Conservation (phyloP, 805 yeast species). For the Saccharomycopsis sp. region DNA sequence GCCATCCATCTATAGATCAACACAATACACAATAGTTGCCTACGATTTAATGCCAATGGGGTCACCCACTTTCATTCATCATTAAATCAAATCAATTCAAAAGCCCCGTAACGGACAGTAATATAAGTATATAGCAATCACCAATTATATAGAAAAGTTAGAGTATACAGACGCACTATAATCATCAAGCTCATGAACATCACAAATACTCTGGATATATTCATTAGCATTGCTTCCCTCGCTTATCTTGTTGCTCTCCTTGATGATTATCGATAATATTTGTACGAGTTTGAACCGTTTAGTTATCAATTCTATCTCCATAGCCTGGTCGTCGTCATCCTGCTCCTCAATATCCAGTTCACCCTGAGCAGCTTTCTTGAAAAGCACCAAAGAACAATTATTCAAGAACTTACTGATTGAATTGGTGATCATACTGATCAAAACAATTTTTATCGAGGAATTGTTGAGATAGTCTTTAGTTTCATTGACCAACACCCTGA, state of each 20-base stretch:
- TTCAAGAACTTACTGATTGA: slow-evolving; percentile 33
- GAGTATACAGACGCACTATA: slow-evolving; percentile 88
- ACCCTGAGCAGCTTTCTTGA: slow-evolving; percentile 19
- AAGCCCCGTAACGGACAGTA: not conserved
- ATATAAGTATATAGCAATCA: not conserved
- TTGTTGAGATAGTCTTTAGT: slow-evolving; percentile 37
- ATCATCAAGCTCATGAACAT: slow-evolving; percentile 65
- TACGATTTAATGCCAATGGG: too few relatives aligned
- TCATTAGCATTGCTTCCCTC: slow-evolving; percentile 39
- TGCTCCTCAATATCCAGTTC: slow-evolving; percentile 12
- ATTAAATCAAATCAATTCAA: not conserved
- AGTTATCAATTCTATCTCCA: slow-evolving; percentile 28
- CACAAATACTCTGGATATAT: slow-evolving; percentile 41
- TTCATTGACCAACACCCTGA: slow-evolving; percentile 39
- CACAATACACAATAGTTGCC: too few relatives aligned
- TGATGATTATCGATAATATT: slow-evolving; percentile 59
- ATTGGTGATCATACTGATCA: slow-evolving; percentile 30
- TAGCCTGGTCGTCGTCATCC: slow-evolving; percentile 13
- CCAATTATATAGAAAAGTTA: slow-evolving; percentile 45
- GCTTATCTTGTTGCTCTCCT: slow-evolving; percentile 53
- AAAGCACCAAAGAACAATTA: slow-evolving; percentile 26
- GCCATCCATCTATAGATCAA: too few relatives aligned
- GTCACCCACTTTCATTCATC: not conserved
- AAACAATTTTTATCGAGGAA: slow-evolving; percentile 28
- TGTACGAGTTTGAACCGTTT: slow-evolving; percentile 54